Percentiles rank a stretch among this genome's conserved stretches.
Evolutionary conservation across 2,329 filamentous ascomycete species (phyloP).

Genomic region (Capronia epimyces): DNA sequence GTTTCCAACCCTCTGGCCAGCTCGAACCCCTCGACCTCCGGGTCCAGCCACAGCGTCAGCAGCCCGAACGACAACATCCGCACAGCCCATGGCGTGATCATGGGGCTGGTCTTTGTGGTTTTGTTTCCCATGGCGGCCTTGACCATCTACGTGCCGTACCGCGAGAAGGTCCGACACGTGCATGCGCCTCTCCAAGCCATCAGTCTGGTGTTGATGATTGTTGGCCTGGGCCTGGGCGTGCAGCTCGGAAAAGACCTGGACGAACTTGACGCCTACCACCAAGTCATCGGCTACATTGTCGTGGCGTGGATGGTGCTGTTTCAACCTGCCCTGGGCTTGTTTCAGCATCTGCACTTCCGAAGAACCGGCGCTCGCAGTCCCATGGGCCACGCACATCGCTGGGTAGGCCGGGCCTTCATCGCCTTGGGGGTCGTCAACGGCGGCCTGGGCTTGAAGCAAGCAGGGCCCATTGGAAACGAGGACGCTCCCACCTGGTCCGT

Average conservation of each 20-base stretch:
- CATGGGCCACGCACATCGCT: slow-evolving; percentile 47
- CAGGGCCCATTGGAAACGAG: slow-evolving; percentile 36
- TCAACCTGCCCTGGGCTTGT: slow-evolving; percentile 48
- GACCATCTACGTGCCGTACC: slow-evolving; percentile 35
- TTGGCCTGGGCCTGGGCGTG: slow-evolving; percentile 49
- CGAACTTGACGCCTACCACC: slow-evolving; percentile 42
- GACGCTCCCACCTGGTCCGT: slow-evolving; percentile 32
- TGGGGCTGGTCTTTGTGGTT: slow-evolving; percentile 40
- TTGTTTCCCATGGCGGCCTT: slow-evolving; percentile 34
- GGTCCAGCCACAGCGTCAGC: slow-evolving; percentile 1
- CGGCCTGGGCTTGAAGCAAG: slow-evolving; percentile 49
- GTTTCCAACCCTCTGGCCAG: slow-evolving; percentile 19
- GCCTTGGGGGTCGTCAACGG: slow-evolving; percentile 53
- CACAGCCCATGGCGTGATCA: slow-evolving; percentile 38
- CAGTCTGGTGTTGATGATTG: slow-evolving; percentile 45
- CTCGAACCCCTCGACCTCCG: slow-evolving; percentile 16
- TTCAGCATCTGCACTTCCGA: slow-evolving; percentile 50
- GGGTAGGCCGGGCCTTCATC: slow-evolving; percentile 50
- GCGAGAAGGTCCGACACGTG: slow-evolving; percentile 41
- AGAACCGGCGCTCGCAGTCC: slow-evolving; percentile 35
- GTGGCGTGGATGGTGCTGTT: slow-evolving; percentile 51
- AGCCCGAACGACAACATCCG: slow-evolving; percentile 11
- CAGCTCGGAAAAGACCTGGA: slow-evolving; percentile 41
- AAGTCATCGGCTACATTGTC: slow-evolving; percentile 52
- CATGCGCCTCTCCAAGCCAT: slow-evolving; percentile 46